Evolutionary conservation across 345 rosid genomes (phyloP).

Genomic region (Hibiscus trionum): DNA sequence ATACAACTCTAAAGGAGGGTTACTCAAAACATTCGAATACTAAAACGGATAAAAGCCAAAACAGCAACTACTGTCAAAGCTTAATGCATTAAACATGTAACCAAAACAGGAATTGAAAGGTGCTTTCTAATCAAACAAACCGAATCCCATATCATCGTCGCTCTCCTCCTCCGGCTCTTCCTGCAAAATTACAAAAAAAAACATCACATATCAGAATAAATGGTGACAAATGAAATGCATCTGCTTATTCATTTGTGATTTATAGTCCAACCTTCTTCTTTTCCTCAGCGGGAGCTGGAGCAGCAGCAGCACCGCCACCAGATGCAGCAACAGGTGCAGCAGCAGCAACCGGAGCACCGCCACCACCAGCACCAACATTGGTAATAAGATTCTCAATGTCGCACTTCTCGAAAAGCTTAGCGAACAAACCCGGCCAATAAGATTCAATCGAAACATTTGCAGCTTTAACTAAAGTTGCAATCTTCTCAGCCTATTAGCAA

Average conservation of each 20-base stretch:
- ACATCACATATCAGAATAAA: not conserved
- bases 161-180: conserved; percentile 81
- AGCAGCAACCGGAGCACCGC: conserved; percentile 42
- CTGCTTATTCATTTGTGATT: no score
- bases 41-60: not conserved
- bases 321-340: conserved; percentile 41
- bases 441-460: conserved; percentile 55
- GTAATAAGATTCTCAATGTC: conserved; percentile 52
- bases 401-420: conserved; percentile 72
- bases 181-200: conserved; percentile 29
- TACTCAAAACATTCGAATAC: not conserved
- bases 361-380: conserved; percentile 77
- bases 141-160: conserved; percentile 85
- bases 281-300: conserved; percentile 69
- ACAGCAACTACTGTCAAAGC: not conserved
- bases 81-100: not conserved
- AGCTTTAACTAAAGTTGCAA: conserved; percentile 43
- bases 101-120: not conserved
- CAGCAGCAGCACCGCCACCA: conserved; percentile 36
- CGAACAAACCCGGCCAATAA: conserved; percentile 80
- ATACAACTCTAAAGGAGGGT: not conserved
- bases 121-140: conserved; percentile 61
- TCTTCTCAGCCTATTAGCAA: conserved; percentile 61
- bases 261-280: conserved; percentile 50
- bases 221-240: not conserved